A percentile compares a stretch with the other conserved stretches of the same genome.
phyloP scores from a whole-genome alignment of 2,329 filamentous ascomycete genomes.

The Boeremia lycopersici region DNA sequence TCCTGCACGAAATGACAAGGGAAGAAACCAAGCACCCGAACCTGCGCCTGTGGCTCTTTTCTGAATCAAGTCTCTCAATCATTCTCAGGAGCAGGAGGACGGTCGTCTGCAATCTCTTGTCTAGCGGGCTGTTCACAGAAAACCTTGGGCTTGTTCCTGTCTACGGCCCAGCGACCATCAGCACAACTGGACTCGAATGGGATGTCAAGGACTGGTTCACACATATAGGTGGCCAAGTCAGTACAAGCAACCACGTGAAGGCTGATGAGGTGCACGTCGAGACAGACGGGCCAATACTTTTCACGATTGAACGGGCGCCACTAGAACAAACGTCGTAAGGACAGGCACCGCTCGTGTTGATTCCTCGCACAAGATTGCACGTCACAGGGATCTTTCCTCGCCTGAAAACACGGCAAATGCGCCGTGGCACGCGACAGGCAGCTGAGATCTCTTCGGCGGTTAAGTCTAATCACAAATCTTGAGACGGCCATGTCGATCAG shows the following conservation, averaged over 20 bases:
- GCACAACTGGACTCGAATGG: conserved; percentile 84
- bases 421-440: not conserved
- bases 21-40: conserved; percentile 53
- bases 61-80: conserved; percentile 80
- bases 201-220: conserved; percentile 83
- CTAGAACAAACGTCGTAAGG: not conserved
- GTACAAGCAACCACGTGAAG: conserved; percentile 57
- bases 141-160: conserved; percentile 88
- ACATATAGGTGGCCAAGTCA: conserved; percentile 55
- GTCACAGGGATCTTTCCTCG: not conserved
- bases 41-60: conserved; percentile 74
- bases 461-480: not conserved
- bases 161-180: conserved; percentile 77
- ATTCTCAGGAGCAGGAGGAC: conserved; percentile 74
- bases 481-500: not conserved
- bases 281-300: conserved; percentile 53
- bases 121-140: conserved; percentile 66
- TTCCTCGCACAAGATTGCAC: not conserved
- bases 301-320: conserved; percentile 52
- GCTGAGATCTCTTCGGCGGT: not conserved
- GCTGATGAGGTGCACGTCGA: conserved; percentile 48
- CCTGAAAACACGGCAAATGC: not conserved
- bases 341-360: not conserved
- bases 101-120: conserved; percentile 66
- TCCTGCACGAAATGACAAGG: conserved; percentile 80